phyloP scores from a whole-genome alignment of 192 early-diverging fungal genomes.

The Coemansia pectinata region DNA sequence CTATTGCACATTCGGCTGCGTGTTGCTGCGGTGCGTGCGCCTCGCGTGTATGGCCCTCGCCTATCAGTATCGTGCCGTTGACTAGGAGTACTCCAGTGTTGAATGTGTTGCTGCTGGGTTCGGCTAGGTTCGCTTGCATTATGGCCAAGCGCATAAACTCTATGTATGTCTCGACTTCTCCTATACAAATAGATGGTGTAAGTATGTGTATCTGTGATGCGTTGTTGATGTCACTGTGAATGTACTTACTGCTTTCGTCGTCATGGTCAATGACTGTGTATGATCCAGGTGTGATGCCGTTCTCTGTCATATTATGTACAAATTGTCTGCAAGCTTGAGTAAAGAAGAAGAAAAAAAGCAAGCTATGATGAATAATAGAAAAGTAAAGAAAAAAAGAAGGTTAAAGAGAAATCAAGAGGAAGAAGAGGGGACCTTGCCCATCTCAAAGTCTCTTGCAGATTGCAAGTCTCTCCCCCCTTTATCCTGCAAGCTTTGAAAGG shows the following conservation, averaged over 20 bases:
- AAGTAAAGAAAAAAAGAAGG: neutral
- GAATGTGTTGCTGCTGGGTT: slow-evolving; percentile 30
- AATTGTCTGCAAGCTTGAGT: neutral
- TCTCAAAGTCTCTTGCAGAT: neutral
- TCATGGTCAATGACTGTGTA: slow-evolving; percentile 35
- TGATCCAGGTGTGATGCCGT: slow-evolving; percentile 9
- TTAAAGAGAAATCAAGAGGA: slow-evolving; percentile 3
- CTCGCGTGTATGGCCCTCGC: slow-evolving; percentile 39
- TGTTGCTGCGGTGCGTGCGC: slow-evolving; percentile 14
- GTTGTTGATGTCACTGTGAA: neutral
- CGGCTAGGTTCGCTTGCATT: slow-evolving; percentile 29
- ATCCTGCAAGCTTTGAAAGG: neutral
- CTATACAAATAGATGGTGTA: slow-evolving; percentile 7
- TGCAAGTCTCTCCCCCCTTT: neutral
- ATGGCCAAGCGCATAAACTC: slow-evolving; percentile 50
- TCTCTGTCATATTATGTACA: slow-evolving; percentile 7
- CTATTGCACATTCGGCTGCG: slow-evolving; percentile 30
- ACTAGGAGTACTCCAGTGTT: slow-evolving; percentile 35
- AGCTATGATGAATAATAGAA: slow-evolving; percentile 1
- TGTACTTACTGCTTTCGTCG: slow-evolving; percentile 41
- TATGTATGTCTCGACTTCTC: slow-evolving; percentile 29
- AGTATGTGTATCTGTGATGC: too few relatives aligned
- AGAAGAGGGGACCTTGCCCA: neutral
- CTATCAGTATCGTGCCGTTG: slow-evolving; percentile 24
- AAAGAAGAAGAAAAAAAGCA: neutral